Evolutionary conservation across 495 filamentous ascomycete genomes (phyloP).

Genomic region (Pseudotulostoma volvatum): DNA sequence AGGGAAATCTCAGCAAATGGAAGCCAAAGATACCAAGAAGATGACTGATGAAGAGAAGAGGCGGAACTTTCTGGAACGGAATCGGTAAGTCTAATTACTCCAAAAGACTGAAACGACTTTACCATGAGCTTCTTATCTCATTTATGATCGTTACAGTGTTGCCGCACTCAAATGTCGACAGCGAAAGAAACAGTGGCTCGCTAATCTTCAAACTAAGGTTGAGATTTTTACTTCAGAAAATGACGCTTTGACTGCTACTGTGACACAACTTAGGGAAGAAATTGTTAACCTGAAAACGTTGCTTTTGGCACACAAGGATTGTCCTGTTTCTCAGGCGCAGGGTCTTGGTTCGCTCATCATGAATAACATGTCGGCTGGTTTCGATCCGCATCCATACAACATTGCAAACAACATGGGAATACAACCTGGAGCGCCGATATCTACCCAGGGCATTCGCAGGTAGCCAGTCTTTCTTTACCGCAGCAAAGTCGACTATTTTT

Average conservation of each 20-base stretch:
- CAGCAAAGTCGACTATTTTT: no score
- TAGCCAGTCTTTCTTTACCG: no score
- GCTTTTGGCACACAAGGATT: slow-evolving; percentile 90
- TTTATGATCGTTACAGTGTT: no score
- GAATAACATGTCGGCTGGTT: slow-evolving; percentile 31
- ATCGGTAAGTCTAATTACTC: slow-evolving; percentile 81
- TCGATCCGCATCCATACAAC: slow-evolving; percentile 22
- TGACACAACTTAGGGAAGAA: slow-evolving; percentile 74
- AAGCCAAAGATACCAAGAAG: slow-evolving; percentile 42
- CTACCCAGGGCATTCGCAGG: slow-evolving; percentile 22
- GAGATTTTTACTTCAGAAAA: slow-evolving; percentile 85
- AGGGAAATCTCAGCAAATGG: slow-evolving; percentile 16
- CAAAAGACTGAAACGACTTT: no score
- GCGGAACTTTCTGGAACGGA: slow-evolving; percentile 93
- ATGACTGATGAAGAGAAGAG: slow-evolving; percentile 99
- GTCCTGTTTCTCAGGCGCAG: slow-evolving; percentile 78
- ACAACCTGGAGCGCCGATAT: slow-evolving; percentile 24
- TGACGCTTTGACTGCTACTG: slow-evolving; percentile 67
- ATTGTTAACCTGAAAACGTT: slow-evolving; percentile 91
- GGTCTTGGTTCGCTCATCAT: slow-evolving; percentile 55
- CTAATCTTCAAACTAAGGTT: slow-evolving; percentile 87
- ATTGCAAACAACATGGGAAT: slow-evolving; percentile 25
- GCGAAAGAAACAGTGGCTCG: slow-evolving; percentile 97
- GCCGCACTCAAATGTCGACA: slow-evolving; percentile 95
- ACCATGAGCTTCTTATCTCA: no score